Base-by-base conservation (phyloP, 306 rosid genomes). In the Malus asiatica region DNA sequence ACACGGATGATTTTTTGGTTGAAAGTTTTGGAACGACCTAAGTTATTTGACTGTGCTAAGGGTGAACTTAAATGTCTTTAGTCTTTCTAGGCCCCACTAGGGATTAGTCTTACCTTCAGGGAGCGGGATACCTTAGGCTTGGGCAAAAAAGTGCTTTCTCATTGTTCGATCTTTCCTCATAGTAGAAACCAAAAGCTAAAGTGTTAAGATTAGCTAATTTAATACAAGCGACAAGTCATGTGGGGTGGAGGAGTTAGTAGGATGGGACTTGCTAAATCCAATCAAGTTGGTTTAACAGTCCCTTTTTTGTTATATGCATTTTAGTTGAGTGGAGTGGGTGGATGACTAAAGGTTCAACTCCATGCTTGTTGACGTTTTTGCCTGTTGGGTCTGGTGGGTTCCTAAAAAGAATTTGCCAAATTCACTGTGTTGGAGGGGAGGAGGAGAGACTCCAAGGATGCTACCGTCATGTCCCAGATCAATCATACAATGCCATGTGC, bases 351-450 rank as follows among this genome's bases (percentile, higher is more conserved):
- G 6, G 20, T 27, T 72, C 69, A 73, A 73, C 69, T 6, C 62
- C 76, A 61, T 63, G 80, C 58, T 32, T 70, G 51, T 70, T 75
- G 84, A 76, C 69, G n/a, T 19, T 70, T 73, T 69, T 38, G 57
- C 44, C 32, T 40, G 70, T 60, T 80, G 77, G 66, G 82, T 25
- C 64, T 77, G 79, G 71, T 58, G 63, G 66, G 53, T 64, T 72
- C 68, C 64, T 77, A 9, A 40, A 51, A 42, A 18, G 22, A 38
- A 71, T 60, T 53, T 84, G 71, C 38, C 42, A 57, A 57, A 59
- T 59, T 71, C 71, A 78, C 82, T 80, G 73, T 48, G 19, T 48
- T 4, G 18, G 53, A 48, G 19, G 53, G 53, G 19, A 48, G 55
- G 53, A 29, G 55, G 20, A 48, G 20, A 48, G 16, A 48, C 55